Evolutionary conservation across 768 basidiomycete genomes (phyloP).

Genomic region (Fomitopsis serialis): DNA sequence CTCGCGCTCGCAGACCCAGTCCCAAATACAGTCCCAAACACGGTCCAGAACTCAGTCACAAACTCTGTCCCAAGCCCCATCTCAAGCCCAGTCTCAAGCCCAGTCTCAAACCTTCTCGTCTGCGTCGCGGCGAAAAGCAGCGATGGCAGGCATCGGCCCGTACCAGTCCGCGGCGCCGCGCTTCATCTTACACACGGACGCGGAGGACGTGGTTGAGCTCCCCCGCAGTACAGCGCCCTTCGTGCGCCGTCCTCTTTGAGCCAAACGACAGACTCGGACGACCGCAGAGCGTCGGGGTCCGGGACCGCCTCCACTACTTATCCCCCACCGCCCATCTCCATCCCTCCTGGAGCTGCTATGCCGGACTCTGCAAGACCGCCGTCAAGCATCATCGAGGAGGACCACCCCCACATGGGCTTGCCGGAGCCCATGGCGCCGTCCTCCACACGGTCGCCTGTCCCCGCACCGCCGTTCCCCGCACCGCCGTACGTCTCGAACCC

Average conservation of each 20-base stretch:
- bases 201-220: slow-evolving; percentile 68
- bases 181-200: slow-evolving; percentile 66
- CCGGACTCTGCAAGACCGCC: neutral
- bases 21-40: too few species aligned
- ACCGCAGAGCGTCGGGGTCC: neutral
- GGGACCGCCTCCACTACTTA: neutral
- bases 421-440: neutral
- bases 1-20: slow-evolving; percentile 3
- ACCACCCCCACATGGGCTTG: neutral
- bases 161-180: slow-evolving; percentile 38
- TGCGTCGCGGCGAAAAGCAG: slow-evolving; percentile 46
- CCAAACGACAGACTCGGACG: slow-evolving; percentile 1
- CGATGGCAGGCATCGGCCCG: slow-evolving; percentile 39
- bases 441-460: neutral
- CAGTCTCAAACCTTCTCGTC: slow-evolving; percentile 29
- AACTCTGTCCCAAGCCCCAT: neutral
- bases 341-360: neutral
- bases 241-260: slow-evolving; percentile 20
- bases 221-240: slow-evolving; percentile 63
- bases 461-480: neutral
- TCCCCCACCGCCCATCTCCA: neutral
- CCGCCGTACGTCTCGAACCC: neutral
- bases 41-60: neutral
- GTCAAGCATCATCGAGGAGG: neutral
- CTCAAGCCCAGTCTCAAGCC: slow-evolving; percentile 1